Base-by-base conservation (phyloP, 176 grass and related monocot species). In the Otatea glauca region DNA sequence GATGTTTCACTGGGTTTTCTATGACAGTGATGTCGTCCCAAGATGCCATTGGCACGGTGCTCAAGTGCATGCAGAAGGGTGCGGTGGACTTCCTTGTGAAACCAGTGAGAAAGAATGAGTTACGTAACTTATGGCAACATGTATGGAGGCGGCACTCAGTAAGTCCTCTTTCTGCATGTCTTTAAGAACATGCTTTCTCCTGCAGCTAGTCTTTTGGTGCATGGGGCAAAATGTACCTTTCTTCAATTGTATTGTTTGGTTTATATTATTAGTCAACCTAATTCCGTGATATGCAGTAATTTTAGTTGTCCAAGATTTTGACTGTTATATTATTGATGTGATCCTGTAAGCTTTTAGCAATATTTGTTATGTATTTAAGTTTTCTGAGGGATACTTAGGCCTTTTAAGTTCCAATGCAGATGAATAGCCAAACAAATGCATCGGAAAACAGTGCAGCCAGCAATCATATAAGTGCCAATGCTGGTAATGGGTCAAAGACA, bases 31-130 rank as follows among this genome's bases (percentile, higher is more conserved):
- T 99, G 93, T 99, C 96, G 0, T 90, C 87, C 39, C 93, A 94
- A 87, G 96, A 99, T 96, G 94, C 96, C 20, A 94, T 99, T 84
- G 90, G 93, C 29, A 89, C 92, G 11, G 93, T 99, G 53, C 91
- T 99, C 27, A 99, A 96, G 67, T 99, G 93, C 83, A 96, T 99
- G 96, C 90, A 96, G 21, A 99, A 94, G 62, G 96, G 96, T 20
- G 96, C 96, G 0, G 93, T 84, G 32, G 96, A 99, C 84, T 99
- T 99, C 81, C 87, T 99, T 60, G 93, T 99, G 54, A 99, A 99
- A 78, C 93, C 96, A 14, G 84, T 96, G 47, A 91, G 93, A 81
- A 99, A 91, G 93, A 99, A 99, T 67, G 96, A 99, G 78, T 47
- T 96, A 69, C 79, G 88, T 24, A 99, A 96, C 88, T 92, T 99